phyloP scores from a whole-genome alignment of 148 eudicot genomes.

The Polygonum aviculare region DNA sequence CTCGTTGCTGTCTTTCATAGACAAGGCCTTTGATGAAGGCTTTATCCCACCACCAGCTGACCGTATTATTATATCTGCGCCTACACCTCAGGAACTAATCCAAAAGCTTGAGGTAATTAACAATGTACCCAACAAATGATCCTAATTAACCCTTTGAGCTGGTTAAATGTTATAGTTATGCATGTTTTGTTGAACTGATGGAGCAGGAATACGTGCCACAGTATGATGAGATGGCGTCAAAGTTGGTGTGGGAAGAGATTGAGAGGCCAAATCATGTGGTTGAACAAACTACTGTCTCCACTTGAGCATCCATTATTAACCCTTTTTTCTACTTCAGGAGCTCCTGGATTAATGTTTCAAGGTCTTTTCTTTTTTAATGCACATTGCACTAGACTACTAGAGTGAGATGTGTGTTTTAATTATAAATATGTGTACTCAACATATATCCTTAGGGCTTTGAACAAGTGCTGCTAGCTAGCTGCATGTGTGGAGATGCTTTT shows the following conservation, averaged over 20 bases:
- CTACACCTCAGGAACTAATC: conserved; percentile 74
- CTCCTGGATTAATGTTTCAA: neutral
- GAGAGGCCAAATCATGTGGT: conserved; percentile 10
- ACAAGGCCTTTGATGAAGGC: conserved; percentile 98
- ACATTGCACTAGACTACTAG: conserved; percentile 1
- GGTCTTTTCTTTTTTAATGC: neutral
- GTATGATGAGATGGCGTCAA: conserved; percentile 9
- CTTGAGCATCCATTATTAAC: neutral
- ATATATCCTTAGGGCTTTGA: conserved; percentile 4
- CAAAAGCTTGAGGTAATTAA: conserved; percentile 72
- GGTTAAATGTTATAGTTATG: neutral
- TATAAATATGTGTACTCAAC: conserved; percentile 3
- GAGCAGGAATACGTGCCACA: conserved; percentile 17
- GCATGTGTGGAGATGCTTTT: neutral
- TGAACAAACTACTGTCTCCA: neutral
- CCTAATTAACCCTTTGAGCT: neutral
- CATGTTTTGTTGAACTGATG: neutral
- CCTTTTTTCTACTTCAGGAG: neutral
- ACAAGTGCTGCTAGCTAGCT: neutral
- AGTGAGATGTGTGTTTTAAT: conserved; percentile 9
- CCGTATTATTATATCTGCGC: conserved; percentile 85
- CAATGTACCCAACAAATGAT: neutral
- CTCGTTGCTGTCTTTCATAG: conserved; percentile 77
- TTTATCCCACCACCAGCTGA: conserved; percentile 84
- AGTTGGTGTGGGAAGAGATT: conserved; percentile 11